Conservation (phyloP, 1,139 yeast species). For the Pichia sp. region DNA sequence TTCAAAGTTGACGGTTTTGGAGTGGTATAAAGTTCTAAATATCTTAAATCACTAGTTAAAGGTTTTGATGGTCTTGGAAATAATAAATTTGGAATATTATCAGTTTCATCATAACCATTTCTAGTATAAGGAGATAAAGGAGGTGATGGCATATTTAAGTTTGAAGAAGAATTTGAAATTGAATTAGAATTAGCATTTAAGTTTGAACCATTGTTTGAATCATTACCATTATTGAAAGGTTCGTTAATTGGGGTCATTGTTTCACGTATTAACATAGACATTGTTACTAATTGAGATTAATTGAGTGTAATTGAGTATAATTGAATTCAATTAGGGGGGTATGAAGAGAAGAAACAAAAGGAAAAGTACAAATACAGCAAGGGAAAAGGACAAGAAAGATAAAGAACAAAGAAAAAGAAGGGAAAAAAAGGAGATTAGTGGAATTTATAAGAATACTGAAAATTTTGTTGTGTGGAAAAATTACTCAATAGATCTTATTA, state of each 20-base stretch:
- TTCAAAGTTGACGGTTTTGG: not conserved
- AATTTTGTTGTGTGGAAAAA: not conserved
- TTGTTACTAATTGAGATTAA: constrained; percentile 3
- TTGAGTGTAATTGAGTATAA: constrained; percentile 9
- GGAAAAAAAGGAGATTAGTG: not conserved
- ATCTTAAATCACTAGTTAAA: constrained; percentile 16
- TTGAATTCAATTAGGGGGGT: constrained; percentile 1
- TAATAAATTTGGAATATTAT: constrained; percentile 24
- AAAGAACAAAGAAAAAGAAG: not conserved
- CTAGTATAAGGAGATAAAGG: constrained; percentile 58
- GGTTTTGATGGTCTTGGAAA: constrained; percentile 25
- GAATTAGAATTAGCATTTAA: not conserved
- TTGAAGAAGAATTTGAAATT: constrained; percentile 3
- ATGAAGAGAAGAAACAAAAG: not conserved
- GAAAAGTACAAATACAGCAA: not conserved
- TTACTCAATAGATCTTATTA: not conserved
- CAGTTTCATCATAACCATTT: constrained; percentile 23
- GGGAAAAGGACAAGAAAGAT: not conserved
- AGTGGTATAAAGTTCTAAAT: constrained; percentile 8
- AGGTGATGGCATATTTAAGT: constrained; percentile 47
- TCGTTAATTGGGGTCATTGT: constrained; percentile 15
- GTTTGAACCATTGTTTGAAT: not conserved
- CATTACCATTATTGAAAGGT: not conserved
- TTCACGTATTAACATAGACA: constrained; percentile 12
- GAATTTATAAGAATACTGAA: not conserved